Evolutionary conservation across 495 filamentous ascomycete genomes (phyloP), one percentile per base, ranked within the genome.

Genomic region (Penicillium robsamsonii): DNA sequence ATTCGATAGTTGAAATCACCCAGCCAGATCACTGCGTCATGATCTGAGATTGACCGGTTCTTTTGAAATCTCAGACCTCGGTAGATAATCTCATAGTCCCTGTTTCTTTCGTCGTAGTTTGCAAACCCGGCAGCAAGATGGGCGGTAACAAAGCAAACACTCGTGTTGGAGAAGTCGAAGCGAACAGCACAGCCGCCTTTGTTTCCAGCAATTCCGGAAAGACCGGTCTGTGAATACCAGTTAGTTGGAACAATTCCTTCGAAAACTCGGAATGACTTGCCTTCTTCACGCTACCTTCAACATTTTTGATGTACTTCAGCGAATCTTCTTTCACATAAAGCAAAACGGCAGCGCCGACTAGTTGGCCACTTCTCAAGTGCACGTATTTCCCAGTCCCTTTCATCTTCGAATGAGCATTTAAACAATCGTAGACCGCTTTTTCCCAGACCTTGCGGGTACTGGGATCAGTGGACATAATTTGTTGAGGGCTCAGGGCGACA

Each of bases 1-100:
- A 99, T 96, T 27, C 94, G 86, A 73, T 99, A 99, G 64, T 99
- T 99, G 75, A 99, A 99, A 70, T 99, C 94, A 8, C 94, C 94
- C 43, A 96, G 79, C 95, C 95, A 99, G 56, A 99, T 88, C n/a
- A 97, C 85, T 24, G 84, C 86, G 67, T 97, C 90, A 66, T 99
- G 94, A 67, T 96, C 87, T 55, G 93, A 88, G 57, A 99, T 97
- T 24, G 84, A 80, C 53, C 92, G 79, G 65, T 95, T 96, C 54
- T 89, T 82, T 65, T 96, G 92, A 64, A 98, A 99, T 53, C 89
- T 81, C 20, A 99, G 72, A 24, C 94, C 94, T 55, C 87, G 79
- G 63, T 86, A 85, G 58, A 97, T 97, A 12, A 91, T 97, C 20
- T 83, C 81, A 60, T 96, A 97, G 68, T 99, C 95, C 50, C 84